These are phyloP conservation scores for Oryza longistaminata DNA, from an alignment of 176 grass and related monocot species.

Conservation along the genomic window DNA sequence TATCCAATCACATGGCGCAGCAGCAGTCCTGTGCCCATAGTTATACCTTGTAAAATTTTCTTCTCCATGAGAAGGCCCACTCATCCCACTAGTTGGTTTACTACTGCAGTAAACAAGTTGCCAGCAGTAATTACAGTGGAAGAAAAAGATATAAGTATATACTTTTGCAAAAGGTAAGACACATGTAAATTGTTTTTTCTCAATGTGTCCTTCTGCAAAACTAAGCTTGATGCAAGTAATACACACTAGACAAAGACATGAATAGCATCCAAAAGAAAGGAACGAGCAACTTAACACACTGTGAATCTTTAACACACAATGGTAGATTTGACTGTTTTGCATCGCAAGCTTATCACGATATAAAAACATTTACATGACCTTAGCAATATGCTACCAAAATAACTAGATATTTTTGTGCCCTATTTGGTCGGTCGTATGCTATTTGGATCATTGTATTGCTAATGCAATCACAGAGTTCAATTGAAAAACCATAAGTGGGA, in stretches of 20 bases:
- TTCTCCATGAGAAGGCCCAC: conserved; percentile 55
- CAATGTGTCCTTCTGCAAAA: not conserved
- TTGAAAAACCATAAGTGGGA: not conserved
- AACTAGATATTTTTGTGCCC: not conserved
- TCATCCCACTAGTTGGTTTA: conserved; percentile 76
- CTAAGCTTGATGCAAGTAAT: not conserved
- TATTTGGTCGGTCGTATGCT: not conserved
- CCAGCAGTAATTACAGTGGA: conserved; percentile 30
- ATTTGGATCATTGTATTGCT: not conserved
- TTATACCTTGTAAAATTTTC: conserved; percentile 55
- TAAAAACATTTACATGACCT: not conserved
- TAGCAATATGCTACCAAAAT: not conserved
- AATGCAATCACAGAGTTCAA: not conserved
- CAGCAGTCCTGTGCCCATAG: conserved; percentile 61
- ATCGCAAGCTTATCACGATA: not conserved
- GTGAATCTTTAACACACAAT: not conserved
- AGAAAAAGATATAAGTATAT: conserved; percentile 14
- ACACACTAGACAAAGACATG: not conserved
- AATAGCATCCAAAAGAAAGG: not conserved
- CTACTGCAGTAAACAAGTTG: conserved; percentile 66
- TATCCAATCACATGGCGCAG: conserved; percentile 89
- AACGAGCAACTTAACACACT: not conserved
- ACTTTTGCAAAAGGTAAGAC: conserved; percentile 16
- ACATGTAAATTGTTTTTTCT: not conserved
- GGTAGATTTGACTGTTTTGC: not conserved